These are phyloP conservation scores for Isatis tinctoria DNA, from an alignment of 345 rosid species.

Conservation along the genomic window DNA sequence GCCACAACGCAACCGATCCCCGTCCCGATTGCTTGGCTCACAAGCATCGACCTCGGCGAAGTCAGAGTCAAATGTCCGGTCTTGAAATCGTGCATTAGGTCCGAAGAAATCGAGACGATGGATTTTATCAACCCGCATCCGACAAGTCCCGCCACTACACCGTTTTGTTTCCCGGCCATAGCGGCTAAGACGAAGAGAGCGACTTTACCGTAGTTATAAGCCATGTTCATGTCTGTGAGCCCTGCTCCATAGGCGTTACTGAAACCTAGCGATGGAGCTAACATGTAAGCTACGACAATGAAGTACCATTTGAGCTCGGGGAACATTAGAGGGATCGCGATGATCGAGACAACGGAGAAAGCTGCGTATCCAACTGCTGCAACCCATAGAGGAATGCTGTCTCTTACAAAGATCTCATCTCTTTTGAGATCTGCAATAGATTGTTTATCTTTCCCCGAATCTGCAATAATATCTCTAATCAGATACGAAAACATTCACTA, in stretches of 20 bases:
- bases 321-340: slow-evolving; percentile 43
- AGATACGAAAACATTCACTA: background rate
- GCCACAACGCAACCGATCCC: slow-evolving; percentile 50
- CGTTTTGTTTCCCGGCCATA: slow-evolving; percentile 45
- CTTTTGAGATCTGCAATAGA: slow-evolving; percentile 22
- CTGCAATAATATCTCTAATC: slow-evolving; percentile 12
- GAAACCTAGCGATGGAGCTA: slow-evolving; percentile 46
- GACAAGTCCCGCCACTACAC: slow-evolving; percentile 50
- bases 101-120: slow-evolving; percentile 49
- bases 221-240: slow-evolving; percentile 52
- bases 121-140: slow-evolving; percentile 53
- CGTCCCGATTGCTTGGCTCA: slow-evolving; percentile 53
- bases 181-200: slow-evolving; percentile 50
- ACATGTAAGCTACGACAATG: slow-evolving; percentile 41
- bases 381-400: slow-evolving; percentile 53
- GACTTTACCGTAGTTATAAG: slow-evolving; percentile 51
- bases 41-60: slow-evolving; percentile 49
- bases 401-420: slow-evolving; percentile 43
- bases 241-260: slow-evolving; percentile 59
- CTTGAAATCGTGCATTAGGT: slow-evolving; percentile 54
- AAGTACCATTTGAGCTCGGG: slow-evolving; percentile 50
- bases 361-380: slow-evolving; percentile 39
- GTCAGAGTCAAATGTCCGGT: slow-evolving; percentile 48
- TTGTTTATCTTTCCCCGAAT: slow-evolving; percentile 15
- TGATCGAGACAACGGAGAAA: slow-evolving; percentile 39